Evolutionary conservation across 768 basidiomycete species (phyloP).

Genomic region (Naematelia aurantialba): DNA sequence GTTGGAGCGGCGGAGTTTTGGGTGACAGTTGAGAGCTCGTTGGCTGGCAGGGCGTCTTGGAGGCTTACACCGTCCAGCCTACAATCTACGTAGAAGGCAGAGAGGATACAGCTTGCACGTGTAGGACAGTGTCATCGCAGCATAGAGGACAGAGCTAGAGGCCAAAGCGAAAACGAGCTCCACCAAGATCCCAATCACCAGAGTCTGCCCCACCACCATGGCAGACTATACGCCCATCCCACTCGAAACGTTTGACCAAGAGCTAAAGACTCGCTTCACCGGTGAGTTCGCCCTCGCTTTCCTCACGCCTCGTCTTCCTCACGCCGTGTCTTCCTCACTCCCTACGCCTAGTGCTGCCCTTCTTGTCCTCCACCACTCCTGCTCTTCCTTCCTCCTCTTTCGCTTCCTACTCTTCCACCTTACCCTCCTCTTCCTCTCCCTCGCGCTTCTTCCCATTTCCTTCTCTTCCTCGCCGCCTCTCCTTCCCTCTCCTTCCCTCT

Average conservation of each 20-base stretch:
- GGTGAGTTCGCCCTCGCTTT: neutral
- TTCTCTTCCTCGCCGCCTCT: neutral
- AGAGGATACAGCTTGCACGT: too few relatives aligned
- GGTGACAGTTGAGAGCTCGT: neutral
- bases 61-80: too few relatives aligned
- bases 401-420: too few relatives aligned
- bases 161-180: too few relatives aligned
- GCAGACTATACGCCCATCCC: neutral
- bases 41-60: neutral
- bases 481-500: neutral
- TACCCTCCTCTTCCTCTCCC: too few relatives aligned
- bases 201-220: neutral
- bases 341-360: too few relatives aligned
- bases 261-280: constrained; percentile 8
- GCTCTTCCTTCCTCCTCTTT: neutral
- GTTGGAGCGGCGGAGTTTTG: neutral
- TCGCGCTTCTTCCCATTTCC: too few relatives aligned
- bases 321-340: too few relatives aligned
- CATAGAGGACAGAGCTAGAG: neutral
- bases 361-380: too few relatives aligned
- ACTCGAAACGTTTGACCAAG: constrained; percentile 4
- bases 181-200: neutral
- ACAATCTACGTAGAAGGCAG: too few relatives aligned
- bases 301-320: too few relatives aligned
- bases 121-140: neutral